Conservation (phyloP, 2,329 filamentous ascomycete species). For the Alternaria metachromatica region DNA sequence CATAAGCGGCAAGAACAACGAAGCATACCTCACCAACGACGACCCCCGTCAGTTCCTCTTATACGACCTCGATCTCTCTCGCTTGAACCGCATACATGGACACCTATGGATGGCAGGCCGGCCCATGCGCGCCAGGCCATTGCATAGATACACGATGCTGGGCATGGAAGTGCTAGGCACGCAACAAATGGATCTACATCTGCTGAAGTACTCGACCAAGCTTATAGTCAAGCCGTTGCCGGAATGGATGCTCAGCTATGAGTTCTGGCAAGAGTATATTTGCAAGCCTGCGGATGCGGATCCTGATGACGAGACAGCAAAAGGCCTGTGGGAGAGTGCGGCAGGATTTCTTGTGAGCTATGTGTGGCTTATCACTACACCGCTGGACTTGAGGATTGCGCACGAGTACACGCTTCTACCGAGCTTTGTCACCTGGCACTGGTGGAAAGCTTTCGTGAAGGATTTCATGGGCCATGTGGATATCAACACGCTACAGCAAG, state of each 20-base stretch:
- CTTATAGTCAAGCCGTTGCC: constrained; percentile 44
- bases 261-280: constrained; percentile 43
- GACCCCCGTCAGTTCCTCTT: constrained; percentile 36
- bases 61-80: constrained; percentile 38
- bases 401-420: constrained; percentile 39
- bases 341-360: constrained; percentile 44
- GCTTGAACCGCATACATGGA: constrained; percentile 43
- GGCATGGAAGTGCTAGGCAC: constrained; percentile 39
- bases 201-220: constrained; percentile 42
- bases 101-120: constrained; percentile 48
- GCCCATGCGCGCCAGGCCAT: constrained; percentile 43
- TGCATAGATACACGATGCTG: constrained; percentile 48
- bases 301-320: constrained; percentile 5
- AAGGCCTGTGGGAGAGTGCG: constrained; percentile 20
- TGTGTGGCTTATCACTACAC: constrained; percentile 44
- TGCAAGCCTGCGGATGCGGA: constrained; percentile 21
- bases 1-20: constrained; percentile 29
- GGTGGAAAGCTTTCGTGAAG: constrained; percentile 43
- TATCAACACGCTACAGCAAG: constrained; percentile 40
- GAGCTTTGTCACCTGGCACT: constrained; percentile 39
- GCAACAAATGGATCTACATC: constrained; percentile 47
- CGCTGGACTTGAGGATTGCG: constrained; percentile 44
- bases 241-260: constrained; percentile 37
- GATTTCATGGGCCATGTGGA: constrained; percentile 37
- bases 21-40: constrained; percentile 30